Conservation (phyloP, 2,329 filamentous ascomycete species). For the Beauveria sp. region DNA sequence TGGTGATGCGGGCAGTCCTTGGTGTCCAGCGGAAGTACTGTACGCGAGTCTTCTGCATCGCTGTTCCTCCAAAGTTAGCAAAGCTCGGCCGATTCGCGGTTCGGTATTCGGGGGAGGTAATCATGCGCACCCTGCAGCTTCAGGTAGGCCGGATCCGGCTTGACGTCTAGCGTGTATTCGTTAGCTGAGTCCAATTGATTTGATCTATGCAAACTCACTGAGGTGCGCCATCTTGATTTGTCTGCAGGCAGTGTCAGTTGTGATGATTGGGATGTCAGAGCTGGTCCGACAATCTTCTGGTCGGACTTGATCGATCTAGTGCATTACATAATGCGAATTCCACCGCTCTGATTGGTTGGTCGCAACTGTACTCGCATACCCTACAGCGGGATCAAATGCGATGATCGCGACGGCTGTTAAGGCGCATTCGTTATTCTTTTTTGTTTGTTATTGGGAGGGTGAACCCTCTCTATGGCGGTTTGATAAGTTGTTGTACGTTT, state of each 20-base stretch:
- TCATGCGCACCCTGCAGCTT: conserved; percentile 32
- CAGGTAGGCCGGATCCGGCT: conserved; percentile 34
- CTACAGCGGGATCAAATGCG: neutral
- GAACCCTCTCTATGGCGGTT: no score
- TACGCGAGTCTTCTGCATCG: conserved; percentile 76
- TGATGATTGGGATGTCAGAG: conserved; percentile 18
- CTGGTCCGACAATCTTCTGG: conserved; percentile 16
- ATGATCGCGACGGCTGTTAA: neutral
- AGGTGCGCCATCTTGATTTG: conserved; percentile 32
- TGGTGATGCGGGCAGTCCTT: conserved; percentile 69
- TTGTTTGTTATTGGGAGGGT: no score
- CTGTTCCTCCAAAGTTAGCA: conserved; percentile 38
- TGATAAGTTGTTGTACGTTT: no score
- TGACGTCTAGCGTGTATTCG: conserved; percentile 25
- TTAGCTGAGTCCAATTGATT: conserved; percentile 19
- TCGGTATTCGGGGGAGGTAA: conserved; percentile 14
- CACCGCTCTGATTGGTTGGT: neutral
- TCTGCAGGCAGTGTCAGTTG: conserved; percentile 17
- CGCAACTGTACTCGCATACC: neutral
- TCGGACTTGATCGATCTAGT: neutral
- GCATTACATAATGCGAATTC: conserved; percentile 15
- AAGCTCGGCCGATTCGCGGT: conserved; percentile 11
- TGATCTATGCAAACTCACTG: conserved; percentile 20
- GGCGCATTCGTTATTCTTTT: no score
- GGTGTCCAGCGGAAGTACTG: conserved; percentile 94